Evolutionary conservation across 164 flowering plant species (phyloP).

Genomic region (Pachysandra terminalis): DNA sequence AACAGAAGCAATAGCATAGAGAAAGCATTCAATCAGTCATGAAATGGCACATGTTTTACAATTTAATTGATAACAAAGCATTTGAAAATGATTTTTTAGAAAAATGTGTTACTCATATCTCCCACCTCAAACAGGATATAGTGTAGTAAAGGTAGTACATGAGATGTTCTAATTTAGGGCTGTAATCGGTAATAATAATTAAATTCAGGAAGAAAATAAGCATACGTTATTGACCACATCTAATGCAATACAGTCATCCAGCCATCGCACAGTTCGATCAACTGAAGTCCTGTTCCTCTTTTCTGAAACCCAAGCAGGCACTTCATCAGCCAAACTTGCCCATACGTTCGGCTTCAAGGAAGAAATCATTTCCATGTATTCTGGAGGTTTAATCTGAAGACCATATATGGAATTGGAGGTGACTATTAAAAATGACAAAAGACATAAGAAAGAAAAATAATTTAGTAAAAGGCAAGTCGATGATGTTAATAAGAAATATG

Average conservation of each 20-base stretch:
- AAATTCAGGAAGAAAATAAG: constrained; percentile 6
- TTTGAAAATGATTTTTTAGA: too few species aligned
- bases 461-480: not conserved
- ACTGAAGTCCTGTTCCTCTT: constrained; percentile 79
- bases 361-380: constrained; percentile 67
- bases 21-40: too few species aligned
- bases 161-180: not conserved
- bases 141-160: not conserved
- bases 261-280: constrained; percentile 83
- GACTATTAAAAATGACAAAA: not conserved
- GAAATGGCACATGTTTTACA: too few species aligned
- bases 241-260: constrained; percentile 72
- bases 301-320: constrained; percentile 71
- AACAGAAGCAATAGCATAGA: too few species aligned
- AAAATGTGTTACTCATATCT: too few species aligned
- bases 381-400: constrained; percentile 60
- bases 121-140: too few species aligned
- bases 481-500: not conserved
- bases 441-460: not conserved
- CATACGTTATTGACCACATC: constrained; percentile 29
- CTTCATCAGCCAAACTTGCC: constrained; percentile 87
- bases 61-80: too few species aligned
- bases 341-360: constrained; percentile 73
- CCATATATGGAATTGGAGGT: not conserved
- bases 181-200: not conserved